Conservation (phyloP, 306 rosid genomes). For the Cucumis hystrix region DNA sequence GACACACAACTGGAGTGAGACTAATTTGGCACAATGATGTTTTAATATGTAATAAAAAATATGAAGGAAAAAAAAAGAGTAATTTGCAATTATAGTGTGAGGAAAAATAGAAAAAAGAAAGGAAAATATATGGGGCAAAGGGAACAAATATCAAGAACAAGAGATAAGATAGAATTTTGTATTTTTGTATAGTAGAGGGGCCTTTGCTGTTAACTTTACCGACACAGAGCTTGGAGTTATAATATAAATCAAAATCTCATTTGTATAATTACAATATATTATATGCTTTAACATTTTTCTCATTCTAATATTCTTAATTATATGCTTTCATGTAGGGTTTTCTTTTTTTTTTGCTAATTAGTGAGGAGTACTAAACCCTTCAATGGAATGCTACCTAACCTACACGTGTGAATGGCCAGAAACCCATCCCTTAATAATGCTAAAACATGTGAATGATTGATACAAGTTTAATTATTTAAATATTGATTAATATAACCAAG, state of each 20-base stretch:
- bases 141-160: neutral
- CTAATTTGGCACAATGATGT: neutral
- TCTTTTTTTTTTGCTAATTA: too few species aligned
- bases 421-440: constrained; percentile 16
- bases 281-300: neutral
- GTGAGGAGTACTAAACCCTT: neutral
- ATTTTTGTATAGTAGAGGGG: constrained; percentile 5
- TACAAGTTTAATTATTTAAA: neutral
- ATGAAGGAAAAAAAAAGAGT: neutral
- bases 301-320: neutral
- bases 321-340: neutral
- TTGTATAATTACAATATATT: neutral
- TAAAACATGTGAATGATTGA: neutral
- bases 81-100: neutral
- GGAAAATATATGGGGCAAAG: neutral
- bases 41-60: neutral
- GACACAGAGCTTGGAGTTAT: constrained; percentile 26
- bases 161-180: neutral
- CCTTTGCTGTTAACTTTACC: constrained; percentile 23
- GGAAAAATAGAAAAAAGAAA: neutral
- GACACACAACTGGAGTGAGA: too few species aligned
- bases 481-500: neutral
- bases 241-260: neutral
- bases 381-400: constrained; percentile 31
- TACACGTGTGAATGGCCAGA: constrained; percentile 13